phyloP scores from a whole-genome alignment of 495 filamentous ascomycete species.

The Podospora sp. region DNA sequence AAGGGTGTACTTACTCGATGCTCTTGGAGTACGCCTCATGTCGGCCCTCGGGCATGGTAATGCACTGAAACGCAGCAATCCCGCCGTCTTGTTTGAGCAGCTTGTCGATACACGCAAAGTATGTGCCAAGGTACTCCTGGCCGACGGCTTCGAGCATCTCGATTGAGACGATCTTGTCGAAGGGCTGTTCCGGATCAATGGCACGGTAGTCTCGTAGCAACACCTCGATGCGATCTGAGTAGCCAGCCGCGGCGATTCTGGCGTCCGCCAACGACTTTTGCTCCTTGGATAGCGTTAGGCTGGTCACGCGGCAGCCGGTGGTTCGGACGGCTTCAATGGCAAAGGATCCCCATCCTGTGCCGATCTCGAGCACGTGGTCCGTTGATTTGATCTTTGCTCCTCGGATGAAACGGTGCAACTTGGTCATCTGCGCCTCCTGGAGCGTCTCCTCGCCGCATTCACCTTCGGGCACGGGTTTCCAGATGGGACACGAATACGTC shows the following conservation, averaged over 20 bases:
- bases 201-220: constrained; percentile 63
- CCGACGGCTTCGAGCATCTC: constrained; percentile 81
- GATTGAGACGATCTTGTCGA: constrained; percentile 70
- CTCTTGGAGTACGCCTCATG: constrained; percentile 49
- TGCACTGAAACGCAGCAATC: constrained; percentile 72
- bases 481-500: constrained; percentile 77
- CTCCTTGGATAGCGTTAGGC: constrained; percentile 61
- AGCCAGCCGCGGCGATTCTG: constrained; percentile 56
- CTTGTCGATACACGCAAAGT: constrained; percentile 60
- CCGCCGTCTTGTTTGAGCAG: constrained; percentile 65
- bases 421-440: constrained; percentile 65
- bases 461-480: constrained; percentile 41
- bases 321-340: constrained; percentile 61
- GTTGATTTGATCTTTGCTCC: constrained; percentile 60
- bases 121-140: constrained; percentile 61
- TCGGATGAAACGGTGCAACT: constrained; percentile 63
- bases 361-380: constrained; percentile 71
- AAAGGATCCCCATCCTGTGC: constrained; percentile 70
- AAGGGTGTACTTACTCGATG: constrained; percentile 43
- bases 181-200: constrained; percentile 55
- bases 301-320: constrained; percentile 66
- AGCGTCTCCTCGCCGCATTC: constrained; percentile 53
- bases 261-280: constrained; percentile 63
- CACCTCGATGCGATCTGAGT: constrained; percentile 57
- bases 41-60: constrained; percentile 69